Base-by-base conservation (phyloP, 257 asterid genomes). In the Vinca minor region DNA sequence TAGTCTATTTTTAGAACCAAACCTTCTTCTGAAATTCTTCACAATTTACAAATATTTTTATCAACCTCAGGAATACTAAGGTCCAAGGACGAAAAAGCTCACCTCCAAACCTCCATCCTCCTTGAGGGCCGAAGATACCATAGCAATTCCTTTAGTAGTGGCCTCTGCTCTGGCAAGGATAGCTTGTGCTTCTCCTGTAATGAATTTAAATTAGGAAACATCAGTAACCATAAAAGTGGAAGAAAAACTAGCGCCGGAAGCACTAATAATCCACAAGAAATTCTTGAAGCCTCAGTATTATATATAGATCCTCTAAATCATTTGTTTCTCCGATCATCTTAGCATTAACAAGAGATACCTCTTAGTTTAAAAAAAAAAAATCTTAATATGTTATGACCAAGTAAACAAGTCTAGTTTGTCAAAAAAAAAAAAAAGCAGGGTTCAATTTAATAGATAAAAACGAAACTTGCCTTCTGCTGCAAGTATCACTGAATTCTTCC, bases 161-260 rank as follows among this genome's bases (percentile, higher is more conserved):
- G 98, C 96, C 67, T 83, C 78, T 67, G 96, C 87, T 74, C 78
- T 82, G 56, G 92, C 95, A 69, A 83, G 81, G 67, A 91, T 91
- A 48, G 98, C 96, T 80, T 86, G 87, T 53, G 98, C 98, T 74
- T 92, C 98, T 71, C 95, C 98, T 92, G 84, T 59, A 59, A 56
- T 29, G 8, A 31, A 10, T 8, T 23, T 11, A 50, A 9, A 50
- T 2, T 10, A 3, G 7, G 36, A 53, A 29, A 38, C 13, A 4
- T 34, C 38, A 68, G 31, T 11, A 35, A 49, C 15, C 14, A 34
- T 5, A 3, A n/a, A 11, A 8, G 31, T 69, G 15, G 32, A 23
- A 23, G 21, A 49, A 64, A 50, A 64, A 11, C 21, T 5, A 28
- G 21, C 44, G 12, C 14, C 34, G 20, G n/a, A 2, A 4, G 57